Conservation (phyloP, 441 rosid genomes). For the Jatropha podagrica region DNA sequence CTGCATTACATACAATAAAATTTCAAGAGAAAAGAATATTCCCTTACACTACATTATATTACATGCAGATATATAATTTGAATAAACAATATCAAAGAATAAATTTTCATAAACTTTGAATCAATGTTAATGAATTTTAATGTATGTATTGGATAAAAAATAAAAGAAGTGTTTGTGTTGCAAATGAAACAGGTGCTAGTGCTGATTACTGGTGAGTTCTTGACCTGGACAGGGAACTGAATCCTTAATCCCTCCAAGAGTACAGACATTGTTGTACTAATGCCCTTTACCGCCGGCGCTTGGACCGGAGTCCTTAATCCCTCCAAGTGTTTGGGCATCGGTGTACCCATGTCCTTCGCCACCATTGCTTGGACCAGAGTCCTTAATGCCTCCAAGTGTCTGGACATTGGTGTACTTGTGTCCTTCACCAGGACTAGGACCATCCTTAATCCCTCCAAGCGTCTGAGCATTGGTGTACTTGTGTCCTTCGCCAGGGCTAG, state of each 20-base stretch:
- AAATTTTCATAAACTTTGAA: neutral
- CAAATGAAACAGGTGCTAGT: neutral
- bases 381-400: neutral
- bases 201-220: constrained; percentile 8
- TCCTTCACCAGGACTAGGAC: too few species aligned
- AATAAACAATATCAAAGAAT: neutral
- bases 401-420: too few species aligned
- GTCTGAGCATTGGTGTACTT: too few species aligned
- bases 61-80: neutral
- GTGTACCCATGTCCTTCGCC: constrained; percentile 28
- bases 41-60: neutral
- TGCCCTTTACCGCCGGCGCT: neutral
- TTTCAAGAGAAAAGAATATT: neutral
- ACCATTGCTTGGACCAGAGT: constrained; percentile 18
- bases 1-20: too few species aligned
- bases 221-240: too few species aligned
- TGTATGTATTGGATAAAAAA: neutral
- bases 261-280: too few species aligned
- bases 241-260: too few species aligned
- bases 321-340: constrained; percentile 23
- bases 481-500: too few species aligned
- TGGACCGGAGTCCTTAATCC: constrained; percentile 44
- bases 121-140: neutral
- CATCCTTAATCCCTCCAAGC: too few species aligned
- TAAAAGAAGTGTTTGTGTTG: neutral